These are phyloP conservation scores for Alisma plantagoaquatica DNA, from an alignment of 106 monocot genomes.

Conservation along the genomic window DNA sequence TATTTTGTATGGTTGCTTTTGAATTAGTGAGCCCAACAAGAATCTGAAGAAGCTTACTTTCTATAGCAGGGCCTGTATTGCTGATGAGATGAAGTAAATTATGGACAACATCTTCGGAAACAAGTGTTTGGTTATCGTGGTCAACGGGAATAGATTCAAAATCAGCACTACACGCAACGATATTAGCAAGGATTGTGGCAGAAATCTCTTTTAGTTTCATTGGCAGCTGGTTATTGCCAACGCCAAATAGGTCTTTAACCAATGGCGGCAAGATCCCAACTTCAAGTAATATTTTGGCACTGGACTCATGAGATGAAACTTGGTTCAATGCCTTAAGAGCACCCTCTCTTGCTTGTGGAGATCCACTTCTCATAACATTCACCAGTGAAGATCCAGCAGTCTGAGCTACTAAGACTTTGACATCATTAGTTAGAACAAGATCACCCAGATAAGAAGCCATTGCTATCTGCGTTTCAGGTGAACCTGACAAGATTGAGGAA, in stretches of 20 bases:
- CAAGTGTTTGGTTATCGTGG: too few species aligned
- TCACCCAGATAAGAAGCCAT: conserved; percentile 11
- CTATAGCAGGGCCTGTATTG: conserved; percentile 84
- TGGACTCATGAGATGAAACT: conserved; percentile 9
- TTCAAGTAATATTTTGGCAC: conserved; percentile 3
- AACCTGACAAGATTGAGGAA: too few species aligned
- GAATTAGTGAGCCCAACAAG: conserved; percentile 74
- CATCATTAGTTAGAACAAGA: conserved; percentile 11
- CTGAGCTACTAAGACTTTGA: conserved; percentile 8
- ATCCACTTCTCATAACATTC: conserved; percentile 31
- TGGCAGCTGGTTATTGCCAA: conserved; percentile 9
- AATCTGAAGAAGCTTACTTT: conserved; percentile 68
- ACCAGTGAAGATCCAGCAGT: conserved; percentile 22
- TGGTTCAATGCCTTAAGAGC: conserved; percentile 15
- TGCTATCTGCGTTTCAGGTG: conserved; percentile 11
- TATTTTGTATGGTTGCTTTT: conserved; percentile 25
- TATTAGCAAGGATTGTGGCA: conserved; percentile 15
- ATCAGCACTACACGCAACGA: conserved; percentile 5
- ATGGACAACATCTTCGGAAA: conserved; percentile 72
- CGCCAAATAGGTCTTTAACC: conserved; percentile 3
- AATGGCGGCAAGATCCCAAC: conserved; percentile 13
- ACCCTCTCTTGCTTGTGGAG: conserved; percentile 4
- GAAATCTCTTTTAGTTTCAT: conserved; percentile 9
- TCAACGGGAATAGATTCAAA: conserved; percentile 42
- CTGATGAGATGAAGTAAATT: conserved; percentile 83